Percentiles rank a stretch among this genome's conserved stretches.
Conservation (phyloP, 495 filamentous ascomycete species). For the Xylaria palmicola region DNA sequence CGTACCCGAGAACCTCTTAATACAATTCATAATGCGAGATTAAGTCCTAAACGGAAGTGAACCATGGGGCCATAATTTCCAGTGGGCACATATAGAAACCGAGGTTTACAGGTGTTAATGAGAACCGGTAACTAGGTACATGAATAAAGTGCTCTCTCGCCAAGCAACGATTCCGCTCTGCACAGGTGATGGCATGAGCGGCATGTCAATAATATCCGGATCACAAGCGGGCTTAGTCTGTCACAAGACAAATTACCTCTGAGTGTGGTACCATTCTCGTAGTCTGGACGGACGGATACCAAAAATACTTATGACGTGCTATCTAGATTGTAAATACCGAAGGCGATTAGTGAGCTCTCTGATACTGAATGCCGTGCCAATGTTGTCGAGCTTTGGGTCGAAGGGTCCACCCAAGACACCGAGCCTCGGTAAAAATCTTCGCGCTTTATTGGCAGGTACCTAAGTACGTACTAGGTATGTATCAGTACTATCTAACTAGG, state of each 20-base stretch:
- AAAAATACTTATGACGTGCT: not conserved
- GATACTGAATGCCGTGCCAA: not conserved
- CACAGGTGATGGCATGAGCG: not conserved
- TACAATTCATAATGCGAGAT: conserved; percentile 4
- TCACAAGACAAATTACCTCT: not conserved
- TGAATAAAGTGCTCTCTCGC: not conserved
- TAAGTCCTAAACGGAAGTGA: no score
- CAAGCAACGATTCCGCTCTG: not conserved
- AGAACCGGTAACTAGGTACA: no score
- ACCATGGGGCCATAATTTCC: not conserved
- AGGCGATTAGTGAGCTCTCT: not conserved
- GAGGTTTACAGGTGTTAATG: not conserved
- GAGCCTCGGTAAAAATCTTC: conserved; percentile 26
- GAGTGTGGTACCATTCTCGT: not conserved
- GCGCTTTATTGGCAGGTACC: not conserved
- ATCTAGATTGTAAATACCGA: not conserved
- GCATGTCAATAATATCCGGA: not conserved
- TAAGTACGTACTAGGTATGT: not conserved
- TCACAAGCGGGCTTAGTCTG: not conserved
- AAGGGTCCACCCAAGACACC: conserved; percentile 2
- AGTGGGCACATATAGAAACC: not conserved
- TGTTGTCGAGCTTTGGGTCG: not conserved
- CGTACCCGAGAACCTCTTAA: not conserved
- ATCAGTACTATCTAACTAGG: not conserved
- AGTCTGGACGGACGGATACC: not conserved